Base-by-base conservation (phyloP, 2,329 filamentous ascomycete species). In the Parastagonospora avenae region DNA sequence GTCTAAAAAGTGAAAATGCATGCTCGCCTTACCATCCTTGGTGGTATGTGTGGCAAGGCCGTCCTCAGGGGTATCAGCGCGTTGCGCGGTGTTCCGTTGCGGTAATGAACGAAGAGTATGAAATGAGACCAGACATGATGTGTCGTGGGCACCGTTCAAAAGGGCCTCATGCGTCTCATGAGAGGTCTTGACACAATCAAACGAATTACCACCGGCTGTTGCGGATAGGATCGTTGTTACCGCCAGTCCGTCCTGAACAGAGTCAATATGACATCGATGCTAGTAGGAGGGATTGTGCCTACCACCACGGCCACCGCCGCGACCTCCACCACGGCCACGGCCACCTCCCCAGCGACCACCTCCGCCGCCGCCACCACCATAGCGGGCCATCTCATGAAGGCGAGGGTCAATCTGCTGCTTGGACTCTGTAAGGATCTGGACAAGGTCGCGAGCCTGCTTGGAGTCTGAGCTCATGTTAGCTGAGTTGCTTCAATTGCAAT, bases 331-430 rank as follows among this genome's bases (percentile, higher is more conserved):
- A 67, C 88, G 83, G 73, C 88, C 88, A 67, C 90, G 80, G 63
- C 84, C 79, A 67, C 84, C 86, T 68, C 88, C 85, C 68, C 85
- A 87, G 59, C 88, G 83, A 63, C 80, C 74, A 62, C 89, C 85
- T 59, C 88, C 85, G 46, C 89, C 89, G 52, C 91, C 91, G 50
- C 91, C 91, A 58, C 92, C 91, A 63, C 91, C 86, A 74, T 92
- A 97, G 76, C 94, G 90, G 65, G 86, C 87, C 94, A 99, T 97
- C 82, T 99, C 94, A 59, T 87, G 86, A 59, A 99, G 88, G 76
- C 92, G 89, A 72, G 94, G 94, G 71, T 97, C 94, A 76, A 99
- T 92, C 78, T 95, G 89, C 82, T 99, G 94, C 82, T 97, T 97
- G 63, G 94, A 92, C 80, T 99, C 94, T 72, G 88, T 88, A 66